Base-by-base conservation (phyloP, 2,329 filamentous ascomycete species). In the Fusarium buharicum region DNA sequence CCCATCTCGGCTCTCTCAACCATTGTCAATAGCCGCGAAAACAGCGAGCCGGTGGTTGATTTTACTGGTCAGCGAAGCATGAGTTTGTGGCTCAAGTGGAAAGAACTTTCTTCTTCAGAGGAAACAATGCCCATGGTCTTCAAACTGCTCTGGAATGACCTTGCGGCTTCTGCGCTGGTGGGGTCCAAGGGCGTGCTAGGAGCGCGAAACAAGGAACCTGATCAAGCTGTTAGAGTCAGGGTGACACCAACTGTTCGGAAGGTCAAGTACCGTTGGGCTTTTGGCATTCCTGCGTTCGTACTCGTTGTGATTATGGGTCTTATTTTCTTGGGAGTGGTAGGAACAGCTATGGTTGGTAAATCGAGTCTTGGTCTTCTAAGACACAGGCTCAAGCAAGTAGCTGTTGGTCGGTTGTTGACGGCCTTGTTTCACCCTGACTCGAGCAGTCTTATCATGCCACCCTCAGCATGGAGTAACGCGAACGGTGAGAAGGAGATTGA, bases 81-180 rank as follows among this genome's bases (percentile, higher is more conserved):
- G 63, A 66, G 63, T 38, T 37, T 60, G 8, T 66, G 63, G 63
- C 37, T 62, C 27, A 61, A 58, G 41, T 64, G 56, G 57, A 54
- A 59, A n/a, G 37, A 47, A 4, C 37, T 66, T n/a, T 66, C 60
- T 1, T 30, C 36, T 3, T 61, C 59, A 9, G 50, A 48, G 12
- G 57, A 59, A 1, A 31, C 60, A 4, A 43, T 58, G 20, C 33
- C 52, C 6, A 55, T 47, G 16, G 37, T 66, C 13, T 46, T 54
- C 28, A 57, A 56, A 22, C 50, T 66, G 2, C 46, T 64, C 30
- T 66, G 62, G 62, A 61, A 62, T 34, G 62, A 66, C 27, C 28
- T 66, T 9, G 64, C 64, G 1, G 64, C 66, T 6, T 69, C 66
- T 4, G 66, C 64, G 4, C 31, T 69, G 16, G 66, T 69, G 6